Percentiles rank a stretch among this genome's conserved stretches.
phyloP scores from a whole-genome alignment of 2,329 filamentous ascomycete genomes.

The Metarhizium guizhouense region DNA sequence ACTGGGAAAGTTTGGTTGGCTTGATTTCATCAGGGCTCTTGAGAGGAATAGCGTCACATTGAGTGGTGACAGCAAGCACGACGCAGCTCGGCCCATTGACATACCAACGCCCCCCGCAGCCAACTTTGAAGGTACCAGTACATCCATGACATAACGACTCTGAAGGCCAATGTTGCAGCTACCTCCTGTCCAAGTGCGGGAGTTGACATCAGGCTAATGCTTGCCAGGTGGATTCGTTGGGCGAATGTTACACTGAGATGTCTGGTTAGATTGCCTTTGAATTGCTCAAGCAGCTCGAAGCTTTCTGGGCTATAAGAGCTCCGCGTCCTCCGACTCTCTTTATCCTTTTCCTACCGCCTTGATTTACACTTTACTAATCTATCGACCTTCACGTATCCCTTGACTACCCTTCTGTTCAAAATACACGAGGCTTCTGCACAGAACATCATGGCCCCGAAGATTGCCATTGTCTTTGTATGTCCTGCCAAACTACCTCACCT shows the following conservation, averaged over 20 bases:
- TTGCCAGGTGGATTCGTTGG: neutral
- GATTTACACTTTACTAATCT: neutral
- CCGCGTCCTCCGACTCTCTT: neutral
- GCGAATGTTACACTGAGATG: neutral
- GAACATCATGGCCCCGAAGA: constrained; percentile 72
- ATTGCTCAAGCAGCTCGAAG: neutral
- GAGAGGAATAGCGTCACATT: no score
- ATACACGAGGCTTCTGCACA: neutral
- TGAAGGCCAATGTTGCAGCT: no score
- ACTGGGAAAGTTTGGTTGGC: no score
- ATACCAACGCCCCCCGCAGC: no score
- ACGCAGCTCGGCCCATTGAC: no score
- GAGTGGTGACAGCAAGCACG: no score
- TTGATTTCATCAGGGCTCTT: no score
- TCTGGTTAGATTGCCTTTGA: neutral
- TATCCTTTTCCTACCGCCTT: neutral
- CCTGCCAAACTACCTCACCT: constrained; percentile 5
- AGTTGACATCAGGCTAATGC: neutral
- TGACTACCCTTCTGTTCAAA: neutral
- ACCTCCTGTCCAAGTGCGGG: no score
- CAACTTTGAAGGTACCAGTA: no score
- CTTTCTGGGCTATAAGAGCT: neutral
- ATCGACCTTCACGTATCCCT: neutral
- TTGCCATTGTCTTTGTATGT: constrained; percentile 83
- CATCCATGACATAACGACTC: no score